Evolutionary conservation across 768 basidiomycete species (phyloP), one percentile per base, ranked within the genome.

Genomic region (Rhodotorula taiwanensis): DNA sequence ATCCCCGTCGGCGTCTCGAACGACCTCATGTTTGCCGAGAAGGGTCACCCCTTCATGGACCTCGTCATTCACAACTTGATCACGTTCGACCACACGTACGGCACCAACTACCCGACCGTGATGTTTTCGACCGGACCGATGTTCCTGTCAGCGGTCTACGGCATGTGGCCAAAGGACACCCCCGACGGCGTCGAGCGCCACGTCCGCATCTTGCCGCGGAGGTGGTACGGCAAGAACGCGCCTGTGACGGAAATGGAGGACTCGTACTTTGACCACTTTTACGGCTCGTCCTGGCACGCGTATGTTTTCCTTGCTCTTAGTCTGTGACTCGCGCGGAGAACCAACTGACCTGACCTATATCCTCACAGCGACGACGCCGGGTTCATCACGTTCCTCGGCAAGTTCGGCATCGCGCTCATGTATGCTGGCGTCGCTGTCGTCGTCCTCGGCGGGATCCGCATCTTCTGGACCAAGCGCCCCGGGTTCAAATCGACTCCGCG

Each of bases 121-220:
- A 99, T 99, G 95, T 99, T 99, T 78, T 91, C 91, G 56, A 99
- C 95, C 0, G 94, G 94, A 2, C 95, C 95, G 72, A 99, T 99
- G 95, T 99, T 97, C 77, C 79, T 99, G 18, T 97, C 93, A 1
- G 85, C 86, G 5, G 90, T 95, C 74, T 94, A 94, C 75, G 88
- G 89, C 45, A 80, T 93, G 55, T 98, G 88, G 77, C 72, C 75
- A n/a, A 63, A 67, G 54, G 64, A 70, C 21, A 47, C 59, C 25
- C 28, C 47, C 36, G 60, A 65, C 42, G 57, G 55, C 25, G 36
- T 42, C 52, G 67, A 64, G 43, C 55, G 67, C 16, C 68, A 69
- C 41, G 81, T 99, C 15, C 88, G 94, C 63, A 85, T 99, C 63
- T 80, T 98, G 7, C 92, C 95, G n/a, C 93, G 91, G 77, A 81